These are phyloP conservation scores for Maudiozyma serrabonitensis DNA, from an alignment of 805 yeast genomes.

Conservation along the genomic window DNA sequence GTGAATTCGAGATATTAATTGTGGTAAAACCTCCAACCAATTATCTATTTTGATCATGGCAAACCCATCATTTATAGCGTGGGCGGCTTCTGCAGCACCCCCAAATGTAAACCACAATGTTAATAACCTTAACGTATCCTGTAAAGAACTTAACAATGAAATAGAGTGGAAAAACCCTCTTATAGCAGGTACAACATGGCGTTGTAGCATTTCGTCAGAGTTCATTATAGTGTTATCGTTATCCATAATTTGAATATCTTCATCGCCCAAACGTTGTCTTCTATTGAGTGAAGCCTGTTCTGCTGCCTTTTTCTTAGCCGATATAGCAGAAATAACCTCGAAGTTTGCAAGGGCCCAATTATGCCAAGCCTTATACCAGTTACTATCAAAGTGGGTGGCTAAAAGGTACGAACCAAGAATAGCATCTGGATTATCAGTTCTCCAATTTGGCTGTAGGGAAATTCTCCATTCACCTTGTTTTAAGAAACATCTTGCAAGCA, in stretches of 20 bases:
- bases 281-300: neutral
- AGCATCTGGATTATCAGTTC: constrained; percentile 65
- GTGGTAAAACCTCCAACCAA: constrained; percentile 92
- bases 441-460: constrained; percentile 67
- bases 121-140: constrained; percentile 76
- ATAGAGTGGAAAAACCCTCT: constrained; percentile 90
- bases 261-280: neutral
- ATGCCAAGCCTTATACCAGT: constrained; percentile 98
- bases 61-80: constrained; percentile 80
- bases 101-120: constrained; percentile 94
- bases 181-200: constrained; percentile 89
- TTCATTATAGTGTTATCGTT: constrained; percentile 21
- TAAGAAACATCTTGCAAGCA: constrained; percentile 84
- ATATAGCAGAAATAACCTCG: constrained; percentile 68
- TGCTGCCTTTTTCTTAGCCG: constrained; percentile 14
- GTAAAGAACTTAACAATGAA: constrained; percentile 76
- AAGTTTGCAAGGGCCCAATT: constrained; percentile 97
- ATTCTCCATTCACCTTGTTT: constrained; percentile 98
- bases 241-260: constrained; percentile 4
- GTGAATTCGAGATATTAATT: constrained; percentile 85
- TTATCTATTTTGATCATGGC: constrained; percentile 78
- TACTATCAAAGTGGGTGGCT: constrained; percentile 85
- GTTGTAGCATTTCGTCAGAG: constrained; percentile 51
- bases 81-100: constrained; percentile 78
- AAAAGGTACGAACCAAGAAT: constrained; percentile 84